Evolutionary conservation across 1,139 yeast species (phyloP).

Genomic region (Blastobotrys ciferrii): DNA sequence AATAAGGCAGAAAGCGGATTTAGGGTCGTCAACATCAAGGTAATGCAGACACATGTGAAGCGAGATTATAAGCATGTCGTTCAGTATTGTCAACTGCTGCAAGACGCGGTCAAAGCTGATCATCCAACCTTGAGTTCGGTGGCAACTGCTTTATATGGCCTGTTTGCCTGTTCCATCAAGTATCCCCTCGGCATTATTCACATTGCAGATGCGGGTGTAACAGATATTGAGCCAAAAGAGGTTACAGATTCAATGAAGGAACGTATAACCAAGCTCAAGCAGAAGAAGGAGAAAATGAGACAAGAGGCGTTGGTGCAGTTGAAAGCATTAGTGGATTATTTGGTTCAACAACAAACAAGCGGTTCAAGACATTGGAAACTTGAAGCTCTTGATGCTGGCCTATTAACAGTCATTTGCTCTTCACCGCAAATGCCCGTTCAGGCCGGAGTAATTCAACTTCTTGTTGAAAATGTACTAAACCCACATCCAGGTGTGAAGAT

Average conservation of each 20-base stretch:
- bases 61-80: constrained; percentile 57
- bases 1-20: constrained; percentile 70
- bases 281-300: constrained; percentile 47
- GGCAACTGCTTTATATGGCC: constrained; percentile 41
- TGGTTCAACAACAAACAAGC: constrained; percentile 14
- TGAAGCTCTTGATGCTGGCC: constrained; percentile 49
- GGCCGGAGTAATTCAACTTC: constrained; percentile 44
- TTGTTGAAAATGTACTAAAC: constrained; percentile 55
- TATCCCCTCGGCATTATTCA: constrained; percentile 26
- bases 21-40: constrained; percentile 37
- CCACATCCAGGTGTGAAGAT: constrained; percentile 74
- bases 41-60: constrained; percentile 40
- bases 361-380: constrained; percentile 64
- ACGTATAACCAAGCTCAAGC: constrained; percentile 50
- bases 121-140: constrained; percentile 39
- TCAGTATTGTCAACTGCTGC: constrained; percentile 48
- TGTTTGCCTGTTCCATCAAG: constrained; percentile 42
- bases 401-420: constrained; percentile 24
- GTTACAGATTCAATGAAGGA: constrained; percentile 42
- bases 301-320: constrained; percentile 23
- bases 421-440: constrained; percentile 43
- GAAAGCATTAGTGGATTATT: constrained; percentile 19
- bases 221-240: constrained; percentile 53
- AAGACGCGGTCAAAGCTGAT: constrained; percentile 58
- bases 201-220: constrained; percentile 29